Base-by-base conservation (phyloP, 768 basidiomycete species). In the Cantharellus cinnabarinus region DNA sequence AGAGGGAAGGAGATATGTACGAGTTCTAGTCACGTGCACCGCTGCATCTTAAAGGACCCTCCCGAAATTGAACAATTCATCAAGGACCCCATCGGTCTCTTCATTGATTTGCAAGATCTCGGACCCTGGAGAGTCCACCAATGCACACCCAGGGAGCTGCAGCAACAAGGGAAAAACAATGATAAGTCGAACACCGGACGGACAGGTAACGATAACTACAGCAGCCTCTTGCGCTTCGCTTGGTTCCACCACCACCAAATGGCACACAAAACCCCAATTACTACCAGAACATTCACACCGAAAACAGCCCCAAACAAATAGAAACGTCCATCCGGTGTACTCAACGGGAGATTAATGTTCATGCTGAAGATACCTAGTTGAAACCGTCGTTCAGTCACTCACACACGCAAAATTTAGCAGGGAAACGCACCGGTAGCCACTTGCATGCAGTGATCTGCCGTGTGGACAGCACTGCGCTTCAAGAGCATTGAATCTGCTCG, bases 401-500 rank as follows among this genome's bases (percentile, higher is more conserved):
- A 54, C 10, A 10, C 7, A 10, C 14, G 38, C 14, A 10, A 48
- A 10, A 29, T 10, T 37, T 54, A 14, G 52, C 14, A 10, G 10
- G 52, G 7, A 10, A 4, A 66, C 72, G 44, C 38, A 73, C 72
- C 65, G 14, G 65, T 65, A 37, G 71, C 59, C 48, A 81, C 72
- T 63, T 81, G 80, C 50, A 83, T 72, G 48, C 81, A 81, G 14
- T 89, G 65, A 40, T 85, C 77, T 1, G 77, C 79, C 50, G 91
- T 74, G 63, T 74, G 78, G 58, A 89, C 75, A n/a, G 76, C 66
- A 0, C 82, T 80, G 3, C 94, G 73, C 53, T 75, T 73, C 10
- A 93, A 65, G 29, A 90, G 69, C 10, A 80, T 77, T 63, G 76
- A 78, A 67, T 86, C 85, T 3, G 77, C 78, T 3, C 77, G 78